Conservation (phyloP, 495 filamentous ascomycete species). For the Tetracladium marchalianum region DNA sequence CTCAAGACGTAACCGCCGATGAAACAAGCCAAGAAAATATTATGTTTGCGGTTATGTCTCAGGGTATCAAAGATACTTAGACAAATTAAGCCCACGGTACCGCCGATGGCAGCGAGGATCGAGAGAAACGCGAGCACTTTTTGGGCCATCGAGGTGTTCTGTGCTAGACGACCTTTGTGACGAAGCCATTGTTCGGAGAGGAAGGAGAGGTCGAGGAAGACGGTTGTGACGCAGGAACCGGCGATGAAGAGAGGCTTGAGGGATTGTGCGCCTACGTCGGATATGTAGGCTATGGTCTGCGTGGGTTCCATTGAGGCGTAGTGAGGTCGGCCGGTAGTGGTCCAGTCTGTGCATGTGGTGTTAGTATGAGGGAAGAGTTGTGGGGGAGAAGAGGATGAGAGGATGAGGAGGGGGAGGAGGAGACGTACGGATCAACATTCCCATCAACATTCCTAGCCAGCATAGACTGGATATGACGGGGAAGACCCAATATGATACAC, state of each 20-base stretch:
- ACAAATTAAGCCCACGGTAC: slow-evolving; percentile 69
- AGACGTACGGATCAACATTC: background rate
- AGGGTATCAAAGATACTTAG: slow-evolving; percentile 78
- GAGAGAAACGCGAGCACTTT: slow-evolving; percentile 58
- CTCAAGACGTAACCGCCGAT: slow-evolving; percentile 74
- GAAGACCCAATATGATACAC: slow-evolving; percentile 56
- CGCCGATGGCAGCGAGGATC: slow-evolving; percentile 65
- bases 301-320: slow-evolving; percentile 56
- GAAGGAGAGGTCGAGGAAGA: slow-evolving; percentile 79
- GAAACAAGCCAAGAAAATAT: slow-evolving; percentile 73
- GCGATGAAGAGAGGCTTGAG: slow-evolving; percentile 85
- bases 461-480: slow-evolving; percentile 69
- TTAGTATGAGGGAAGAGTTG: slow-evolving; percentile 51
- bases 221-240: slow-evolving; percentile 66
- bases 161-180: slow-evolving; percentile 60
- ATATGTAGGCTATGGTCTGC: slow-evolving; percentile 75
- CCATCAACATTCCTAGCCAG: slow-evolving; percentile 56
- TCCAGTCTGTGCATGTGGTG: slow-evolving; percentile 45
- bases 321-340: slow-evolving; percentile 42
- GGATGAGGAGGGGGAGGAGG: slow-evolving; percentile 33
- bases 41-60: slow-evolving; percentile 54
- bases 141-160: slow-evolving; percentile 57
- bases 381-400: slow-evolving; percentile 23
- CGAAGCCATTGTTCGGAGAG: slow-evolving; percentile 73
- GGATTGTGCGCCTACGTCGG: slow-evolving; percentile 59